Evolutionary conservation across 2,329 filamentous ascomycete species (phyloP), one percentile per base, ranked within the genome.

Genomic region (Sarocladiaceae sp.): DNA sequence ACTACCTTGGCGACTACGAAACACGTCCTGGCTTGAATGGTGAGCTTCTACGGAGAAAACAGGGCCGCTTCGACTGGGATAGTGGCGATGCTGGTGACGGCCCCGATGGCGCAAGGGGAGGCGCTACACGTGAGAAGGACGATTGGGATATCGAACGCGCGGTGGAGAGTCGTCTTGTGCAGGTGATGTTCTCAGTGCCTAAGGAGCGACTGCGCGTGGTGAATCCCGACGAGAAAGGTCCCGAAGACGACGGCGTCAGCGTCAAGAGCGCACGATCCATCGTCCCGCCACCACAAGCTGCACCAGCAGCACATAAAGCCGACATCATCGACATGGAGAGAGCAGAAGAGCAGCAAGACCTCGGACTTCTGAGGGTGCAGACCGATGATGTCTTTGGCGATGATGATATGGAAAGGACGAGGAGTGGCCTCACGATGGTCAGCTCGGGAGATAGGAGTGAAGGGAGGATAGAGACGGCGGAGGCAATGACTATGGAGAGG

Each of bases 141-240:
- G 86, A 90, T 52, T 89, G 87, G 87, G 88, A 91, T 59, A 82
- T 92, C 35, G 88, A 92, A 65, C 76, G 79, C 52, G 87, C 87
- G 2, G 80, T 87, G 1, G 84, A 90, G 69, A 80, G 80, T 54
- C 72, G 87, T 20, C 74, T 88, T 8, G 87, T 92, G 55, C 88
- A 92, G 67, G 81, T 90, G 63, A 94, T 96, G 82, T 97, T 96
- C 68, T 97, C 93, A 0, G 90, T 97, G 55, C 93, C 94, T 2
- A 90, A 87, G 66, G 87, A 93, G 67, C 83, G 84, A 59, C 70
- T 97, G 56, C 75, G 93, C 23, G 91, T 97, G n/a, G 93, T 97
- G 18, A 97, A 97, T 66, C 86, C 82, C 49, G 87, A 87, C 31
- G 65, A 66, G n/a, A 57, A 60, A n/a, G 62, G 63, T 20, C 29